phyloP scores from a whole-genome alignment of 768 basidiomycete species.

The Leccinum sublutescens region DNA sequence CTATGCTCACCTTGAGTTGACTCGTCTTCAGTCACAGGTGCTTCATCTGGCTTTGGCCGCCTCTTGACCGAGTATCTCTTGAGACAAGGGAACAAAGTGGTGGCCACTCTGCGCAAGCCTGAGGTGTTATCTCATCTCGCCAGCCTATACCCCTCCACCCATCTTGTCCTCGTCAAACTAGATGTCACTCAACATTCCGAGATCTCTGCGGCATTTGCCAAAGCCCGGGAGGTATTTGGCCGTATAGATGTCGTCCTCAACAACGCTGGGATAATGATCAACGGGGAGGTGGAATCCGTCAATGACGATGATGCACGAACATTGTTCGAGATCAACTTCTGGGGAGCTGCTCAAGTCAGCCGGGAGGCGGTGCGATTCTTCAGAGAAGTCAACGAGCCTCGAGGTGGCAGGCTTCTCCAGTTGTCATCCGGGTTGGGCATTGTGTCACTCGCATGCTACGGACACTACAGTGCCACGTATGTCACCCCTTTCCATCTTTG shows the following conservation, averaged over 20 bases:
- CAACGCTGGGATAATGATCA: constrained; percentile 33
- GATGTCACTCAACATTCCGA: constrained; percentile 32
- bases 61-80: constrained; percentile 34
- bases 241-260: constrained; percentile 39
- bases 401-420: constrained; percentile 37
- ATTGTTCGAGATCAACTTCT: constrained; percentile 40
- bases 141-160: constrained; percentile 23
- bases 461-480: constrained; percentile 30
- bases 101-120: constrained; percentile 46
- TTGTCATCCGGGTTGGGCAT: constrained; percentile 30
- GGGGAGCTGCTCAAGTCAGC: constrained; percentile 32
- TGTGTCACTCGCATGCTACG: neutral
- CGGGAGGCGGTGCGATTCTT: constrained; percentile 34
- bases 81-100: constrained; percentile 34
- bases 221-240: constrained; percentile 33
- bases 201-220: constrained; percentile 28
- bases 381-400: constrained; percentile 37
- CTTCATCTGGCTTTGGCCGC: constrained; percentile 25
- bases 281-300: constrained; percentile 36
- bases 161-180: constrained; percentile 26
- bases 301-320: constrained; percentile 30
- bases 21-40: neutral
- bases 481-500: neutral
- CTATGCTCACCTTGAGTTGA: neutral
- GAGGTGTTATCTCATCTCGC: constrained; percentile 30